A percentile compares a stretch with the other conserved stretches of the same genome.
phyloP scores from a whole-genome alignment of 2,329 filamentous ascomycete species.

The Exophiala dermatitidis region DNA sequence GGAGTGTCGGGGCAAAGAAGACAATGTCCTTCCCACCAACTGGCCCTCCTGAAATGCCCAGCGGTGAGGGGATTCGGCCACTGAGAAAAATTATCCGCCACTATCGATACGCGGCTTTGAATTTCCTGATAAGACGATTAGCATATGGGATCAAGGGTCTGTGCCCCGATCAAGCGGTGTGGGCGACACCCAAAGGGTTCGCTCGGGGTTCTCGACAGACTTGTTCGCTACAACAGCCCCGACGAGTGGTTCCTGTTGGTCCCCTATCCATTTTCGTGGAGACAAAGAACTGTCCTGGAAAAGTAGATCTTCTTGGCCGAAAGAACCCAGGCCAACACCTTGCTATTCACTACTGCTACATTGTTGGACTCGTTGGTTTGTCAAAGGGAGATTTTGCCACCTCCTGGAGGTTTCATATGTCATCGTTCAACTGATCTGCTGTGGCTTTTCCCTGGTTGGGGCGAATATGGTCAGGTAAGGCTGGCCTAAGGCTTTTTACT shows the following conservation, averaged over 20 bases:
- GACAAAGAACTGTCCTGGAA: neutral
- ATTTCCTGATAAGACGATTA: neutral
- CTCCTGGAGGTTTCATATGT: too few relatives aligned
- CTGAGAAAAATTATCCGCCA: neutral
- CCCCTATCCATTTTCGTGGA: neutral
- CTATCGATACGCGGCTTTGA: constrained; percentile 1
- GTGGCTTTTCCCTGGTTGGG: too few relatives aligned
- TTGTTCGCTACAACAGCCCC: neutral
- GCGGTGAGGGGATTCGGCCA: neutral
- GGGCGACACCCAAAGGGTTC: too few relatives aligned
- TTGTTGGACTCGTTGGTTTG: too few relatives aligned
- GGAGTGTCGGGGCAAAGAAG: neutral
- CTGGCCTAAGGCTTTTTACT: too few relatives aligned
- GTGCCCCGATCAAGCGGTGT: too few relatives aligned
- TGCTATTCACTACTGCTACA: too few relatives aligned
- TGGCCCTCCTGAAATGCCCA: neutral
- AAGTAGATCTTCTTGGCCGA: neutral
- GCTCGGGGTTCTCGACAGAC: neutral
- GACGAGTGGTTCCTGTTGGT: neutral
- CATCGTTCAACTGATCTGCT: too few relatives aligned
- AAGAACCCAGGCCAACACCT: neutral
- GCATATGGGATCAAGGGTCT: too few relatives aligned
- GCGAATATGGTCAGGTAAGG: too few relatives aligned
- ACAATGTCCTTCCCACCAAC: neutral
- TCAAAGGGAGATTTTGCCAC: too few relatives aligned